Conservation (phyloP, 2,329 filamentous ascomycete genomes). For the Macrophomina tecta region DNA sequence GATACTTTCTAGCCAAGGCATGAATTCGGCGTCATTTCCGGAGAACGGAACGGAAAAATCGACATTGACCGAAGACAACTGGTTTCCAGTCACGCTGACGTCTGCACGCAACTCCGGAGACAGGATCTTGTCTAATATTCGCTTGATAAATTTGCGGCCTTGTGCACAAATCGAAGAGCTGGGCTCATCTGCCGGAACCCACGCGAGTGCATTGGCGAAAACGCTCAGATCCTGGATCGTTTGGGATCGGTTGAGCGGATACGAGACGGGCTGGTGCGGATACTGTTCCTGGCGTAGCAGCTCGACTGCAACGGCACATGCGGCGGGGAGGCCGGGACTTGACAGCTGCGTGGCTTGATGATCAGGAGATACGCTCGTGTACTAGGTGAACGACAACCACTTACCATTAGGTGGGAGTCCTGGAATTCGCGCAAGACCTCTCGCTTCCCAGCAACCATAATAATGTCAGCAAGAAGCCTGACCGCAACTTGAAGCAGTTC, state of each 20-base stretch:
- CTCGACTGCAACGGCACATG: constrained; percentile 51
- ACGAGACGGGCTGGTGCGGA: constrained; percentile 29
- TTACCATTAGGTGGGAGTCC: constrained; percentile 35
- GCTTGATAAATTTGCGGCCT: constrained; percentile 48
- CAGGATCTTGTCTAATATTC: constrained; percentile 52
- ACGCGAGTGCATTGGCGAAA: constrained; percentile 43
- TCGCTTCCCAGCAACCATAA: constrained; percentile 45
- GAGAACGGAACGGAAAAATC: constrained; percentile 41
- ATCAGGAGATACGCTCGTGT: constrained; percentile 32
- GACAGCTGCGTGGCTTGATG: constrained; percentile 43
- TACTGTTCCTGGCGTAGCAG: constrained; percentile 49
- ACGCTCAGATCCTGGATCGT: constrained; percentile 54
- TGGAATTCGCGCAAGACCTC: constrained; percentile 52
- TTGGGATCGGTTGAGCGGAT: constrained; percentile 48
- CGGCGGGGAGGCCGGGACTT: constrained; percentile 46
- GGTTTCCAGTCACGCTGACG: constrained; percentile 6
- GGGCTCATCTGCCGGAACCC: constrained; percentile 47
- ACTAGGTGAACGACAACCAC: not conserved
- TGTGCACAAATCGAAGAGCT: constrained; percentile 51
- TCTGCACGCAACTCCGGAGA: constrained; percentile 32
- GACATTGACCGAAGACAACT: constrained; percentile 36
- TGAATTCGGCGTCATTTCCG: constrained; percentile 50
- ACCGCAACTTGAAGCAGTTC: constrained; percentile 46
- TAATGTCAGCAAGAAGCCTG: constrained; percentile 46
- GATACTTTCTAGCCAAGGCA: constrained; percentile 52